Base-by-base conservation (phyloP, 2,329 filamentous ascomycete genomes). In the Lizonia empirigonia region DNA sequence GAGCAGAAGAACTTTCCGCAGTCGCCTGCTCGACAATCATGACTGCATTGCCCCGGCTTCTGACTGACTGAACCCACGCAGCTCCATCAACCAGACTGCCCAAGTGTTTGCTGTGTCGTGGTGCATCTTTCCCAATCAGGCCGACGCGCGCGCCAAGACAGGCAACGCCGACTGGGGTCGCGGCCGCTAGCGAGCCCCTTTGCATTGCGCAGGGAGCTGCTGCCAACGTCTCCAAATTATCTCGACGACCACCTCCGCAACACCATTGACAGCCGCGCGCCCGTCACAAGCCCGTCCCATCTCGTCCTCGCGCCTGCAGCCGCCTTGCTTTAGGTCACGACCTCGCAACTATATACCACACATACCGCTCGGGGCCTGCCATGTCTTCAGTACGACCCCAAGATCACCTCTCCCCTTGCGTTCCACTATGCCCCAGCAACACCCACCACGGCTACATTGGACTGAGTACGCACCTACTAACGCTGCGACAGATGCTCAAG, bases 401-500 rank as follows among this genome's bases (percentile, higher is more conserved):
- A 60, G 47, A 59, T 62, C 54, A 48, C 51, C 45, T 60, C 54
- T 52, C 58, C 57, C 58, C 51, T 47, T 54, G 56, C 53, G 50
- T 60, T 63, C 63, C 58, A 55, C 63, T 36, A 53, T 57, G 48
- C 55, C 55, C 55, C 58, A 38, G 48, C 53, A 33, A 23, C 46
- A 32, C 59, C 52, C 55, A 40, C 49, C 50, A 44, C 54, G 39
- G 22, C 55, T 37, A 38, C 55, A 46, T 56, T 52, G 24, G 51
- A 50, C 51, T 48, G 57, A 58, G 55, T 55, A 44, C 40, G 48
- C 56, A 8, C 58, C 55, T 55, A 58, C 70, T 73, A 62, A 73
- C 63, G 26, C 34, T 45, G 29, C 37, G 23, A 15, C 51, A 73
- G 70, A 69, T 69, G 55, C 69, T 95, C 79, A 66, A 96, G 89